Percentiles rank a stretch among this genome's conserved stretches.
Evolutionary conservation across 495 filamentous ascomycete genomes (phyloP).

Genomic region (Hypoxylon lenormandii): DNA sequence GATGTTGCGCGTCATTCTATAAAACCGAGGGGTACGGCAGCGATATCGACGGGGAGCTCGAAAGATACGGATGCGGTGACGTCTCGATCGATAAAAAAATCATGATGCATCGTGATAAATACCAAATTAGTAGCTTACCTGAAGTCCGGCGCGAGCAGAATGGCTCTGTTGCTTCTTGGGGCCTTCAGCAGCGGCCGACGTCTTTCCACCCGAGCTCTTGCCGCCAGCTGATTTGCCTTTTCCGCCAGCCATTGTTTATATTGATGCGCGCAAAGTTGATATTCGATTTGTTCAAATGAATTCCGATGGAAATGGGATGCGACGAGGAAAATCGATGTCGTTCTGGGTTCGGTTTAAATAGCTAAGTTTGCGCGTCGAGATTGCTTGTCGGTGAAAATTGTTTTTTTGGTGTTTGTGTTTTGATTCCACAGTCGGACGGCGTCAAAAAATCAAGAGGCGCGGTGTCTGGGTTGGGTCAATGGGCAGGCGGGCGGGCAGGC

Average conservation of each 20-base stretch:
- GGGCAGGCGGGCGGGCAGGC: constrained; percentile 4
- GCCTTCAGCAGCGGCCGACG: constrained; percentile 74
- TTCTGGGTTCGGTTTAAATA: constrained; percentile 23
- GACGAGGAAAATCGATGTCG: constrained; percentile 8
- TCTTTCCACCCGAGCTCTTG: constrained; percentile 86
- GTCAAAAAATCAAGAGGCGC: constrained; percentile 48
- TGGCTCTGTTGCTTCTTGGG: constrained; percentile 96
- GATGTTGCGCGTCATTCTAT: constrained; percentile 37
- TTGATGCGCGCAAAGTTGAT: constrained; percentile 49
- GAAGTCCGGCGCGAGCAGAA: constrained; percentile 96
- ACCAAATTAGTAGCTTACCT: constrained; percentile 74
- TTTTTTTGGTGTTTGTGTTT: constrained; percentile 50
- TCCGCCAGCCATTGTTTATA: constrained; percentile 74
- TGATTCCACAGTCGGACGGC: constrained; percentile 39
- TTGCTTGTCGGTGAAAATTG: constrained; percentile 50
- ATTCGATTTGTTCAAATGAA: constrained; percentile 15
- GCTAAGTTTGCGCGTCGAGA: constrained; percentile 46
- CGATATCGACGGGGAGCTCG: constrained; percentile 35
- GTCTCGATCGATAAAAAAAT: constrained; percentile 16
- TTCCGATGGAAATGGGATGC: constrained; percentile 11
- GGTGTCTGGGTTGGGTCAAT: constrained; percentile 24
- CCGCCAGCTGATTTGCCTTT: constrained; percentile 95
- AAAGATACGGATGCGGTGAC: constrained; percentile 8
- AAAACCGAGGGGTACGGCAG: constrained; percentile 31
- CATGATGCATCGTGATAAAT: constrained; percentile 38